A percentile compares a stretch with the other conserved stretches of the same genome.
Evolutionary conservation across 2,329 filamentous ascomycete genomes (phyloP).

Genomic region (Colletotrichum orchidophilum): DNA sequence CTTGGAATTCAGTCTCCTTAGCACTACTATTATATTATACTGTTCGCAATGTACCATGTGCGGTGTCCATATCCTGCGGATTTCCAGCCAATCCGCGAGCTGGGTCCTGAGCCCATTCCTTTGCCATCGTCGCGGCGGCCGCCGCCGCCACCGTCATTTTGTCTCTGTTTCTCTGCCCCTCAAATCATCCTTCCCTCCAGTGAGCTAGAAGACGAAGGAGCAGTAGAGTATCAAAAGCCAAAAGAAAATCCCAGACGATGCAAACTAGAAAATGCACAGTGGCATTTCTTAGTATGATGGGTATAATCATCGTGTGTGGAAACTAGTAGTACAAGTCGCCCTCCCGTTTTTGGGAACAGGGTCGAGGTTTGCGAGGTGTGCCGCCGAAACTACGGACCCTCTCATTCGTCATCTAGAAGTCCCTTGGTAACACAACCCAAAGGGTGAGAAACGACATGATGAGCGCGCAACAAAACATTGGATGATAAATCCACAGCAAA

Average conservation of each 20-base stretch:
- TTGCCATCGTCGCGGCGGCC: no score
- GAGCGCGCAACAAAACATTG: slow-evolving; percentile 8
- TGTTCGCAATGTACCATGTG: slow-evolving; percentile 15
- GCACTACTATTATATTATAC: slow-evolving; percentile 29
- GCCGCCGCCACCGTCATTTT: neutral
- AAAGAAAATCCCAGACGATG: slow-evolving; percentile 2
- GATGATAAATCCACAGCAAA: neutral
- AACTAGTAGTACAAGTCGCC: slow-evolving; percentile 30
- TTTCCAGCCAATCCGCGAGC: neutral
- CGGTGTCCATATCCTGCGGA: neutral
- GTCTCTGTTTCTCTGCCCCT: neutral
- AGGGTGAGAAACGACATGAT: slow-evolving; percentile 9
- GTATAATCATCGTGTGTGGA: slow-evolving; percentile 31
- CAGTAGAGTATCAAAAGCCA: neutral
- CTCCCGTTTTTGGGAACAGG: neutral
- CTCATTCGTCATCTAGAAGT: slow-evolving; percentile 20
- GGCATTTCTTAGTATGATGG: slow-evolving; percentile 21
- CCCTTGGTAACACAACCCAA: slow-evolving; percentile 2
- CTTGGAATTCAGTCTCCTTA: neutral
- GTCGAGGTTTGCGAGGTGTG: slow-evolving; percentile 2
- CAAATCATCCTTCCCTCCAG: neutral
- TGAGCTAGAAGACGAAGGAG: neutral
- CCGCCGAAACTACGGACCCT: neutral
- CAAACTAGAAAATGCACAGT: slow-evolving; percentile 19
- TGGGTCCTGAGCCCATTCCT: neutral